These are phyloP conservation scores for Stephanodiscus minutulus DNA, from an alignment of 108 stramenopile species.

Conservation along the genomic window DNA sequence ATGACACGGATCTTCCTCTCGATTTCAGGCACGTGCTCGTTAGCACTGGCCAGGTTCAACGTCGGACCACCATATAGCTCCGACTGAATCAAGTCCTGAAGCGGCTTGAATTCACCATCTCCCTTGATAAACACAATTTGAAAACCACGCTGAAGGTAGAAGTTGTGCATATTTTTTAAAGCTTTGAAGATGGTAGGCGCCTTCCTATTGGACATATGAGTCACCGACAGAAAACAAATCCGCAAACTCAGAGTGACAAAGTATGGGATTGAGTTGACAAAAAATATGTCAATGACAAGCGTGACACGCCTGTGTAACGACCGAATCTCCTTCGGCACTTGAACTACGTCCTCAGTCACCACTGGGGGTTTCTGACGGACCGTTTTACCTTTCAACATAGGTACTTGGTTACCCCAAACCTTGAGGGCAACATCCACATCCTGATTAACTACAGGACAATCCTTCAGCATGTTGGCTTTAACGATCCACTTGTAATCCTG, in stretches of 20 bases:
- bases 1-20: too few relatives aligned
- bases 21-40: too few relatives aligned
- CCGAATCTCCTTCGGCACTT: not conserved
- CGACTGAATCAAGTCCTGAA: not conserved
- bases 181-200: too few relatives aligned
- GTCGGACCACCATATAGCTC: not conserved
- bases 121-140: slow-evolving; percentile 2
- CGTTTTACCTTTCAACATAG: slow-evolving; percentile 26
- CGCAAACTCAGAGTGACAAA: not conserved
- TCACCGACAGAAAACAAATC: too few relatives aligned
- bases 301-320: not conserved
- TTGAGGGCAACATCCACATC: slow-evolving; percentile 13
- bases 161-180: too few relatives aligned
- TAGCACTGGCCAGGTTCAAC: too few relatives aligned
- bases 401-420: slow-evolving; percentile 13
- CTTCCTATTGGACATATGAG: too few relatives aligned
- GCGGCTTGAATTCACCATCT: too few relatives aligned
- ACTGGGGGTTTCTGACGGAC: not conserved
- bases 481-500: slow-evolving; percentile 12
- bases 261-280: slow-evolving; percentile 3
- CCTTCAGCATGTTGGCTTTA: slow-evolving; percentile 11
- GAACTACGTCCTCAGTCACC: not conserved
- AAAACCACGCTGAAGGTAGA: too few relatives aligned
- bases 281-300: not conserved
- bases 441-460: slow-evolving; percentile 15